phyloP scores from a whole-genome alignment of 139 green algal genomes.

The Chloropicon primus region DNA sequence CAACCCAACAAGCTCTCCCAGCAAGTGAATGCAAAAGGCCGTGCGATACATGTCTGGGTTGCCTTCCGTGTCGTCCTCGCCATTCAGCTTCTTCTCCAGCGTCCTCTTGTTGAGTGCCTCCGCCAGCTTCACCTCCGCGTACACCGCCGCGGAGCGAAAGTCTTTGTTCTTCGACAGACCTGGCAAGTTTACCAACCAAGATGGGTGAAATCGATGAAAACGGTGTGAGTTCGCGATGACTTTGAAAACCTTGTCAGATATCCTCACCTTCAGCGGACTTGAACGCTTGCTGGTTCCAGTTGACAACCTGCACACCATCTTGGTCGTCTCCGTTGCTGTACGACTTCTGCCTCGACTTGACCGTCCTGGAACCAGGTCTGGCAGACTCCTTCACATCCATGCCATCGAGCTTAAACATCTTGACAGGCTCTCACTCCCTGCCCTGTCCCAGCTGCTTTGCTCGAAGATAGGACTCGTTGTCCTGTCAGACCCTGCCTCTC shows the following conservation, averaged over 20 bases:
- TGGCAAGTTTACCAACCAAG: conserved; percentile 3
- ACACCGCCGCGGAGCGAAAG: conserved; percentile 9
- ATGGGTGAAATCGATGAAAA: too few relatives aligned
- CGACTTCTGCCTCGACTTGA: neutral
- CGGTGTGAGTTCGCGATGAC: too few relatives aligned
- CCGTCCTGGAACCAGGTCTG: neutral
- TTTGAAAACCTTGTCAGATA: too few relatives aligned
- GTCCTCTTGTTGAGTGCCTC: neutral
- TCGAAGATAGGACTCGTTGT: too few relatives aligned
- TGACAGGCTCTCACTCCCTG: too few relatives aligned
- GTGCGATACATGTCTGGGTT: conserved; percentile 12
- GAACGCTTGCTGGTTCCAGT: neutral
- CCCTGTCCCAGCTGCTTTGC: too few relatives aligned
- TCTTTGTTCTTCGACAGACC: conserved; percentile 1
- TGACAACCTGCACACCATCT: neutral
- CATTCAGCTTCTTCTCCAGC: neutral
- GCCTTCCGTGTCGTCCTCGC: neutral
- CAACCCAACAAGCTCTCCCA: conserved; percentile 8
- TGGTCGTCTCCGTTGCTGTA: neutral
- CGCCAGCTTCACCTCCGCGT: conserved; percentile 14
- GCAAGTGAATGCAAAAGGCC: conserved; percentile 6
- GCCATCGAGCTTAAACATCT: neutral
- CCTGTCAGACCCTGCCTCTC: neutral
- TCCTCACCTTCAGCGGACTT: neutral
- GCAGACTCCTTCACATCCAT: neutral